Evolutionary conservation across 345 rosid genomes (phyloP).

Genomic region (Corymbia maculata): DNA sequence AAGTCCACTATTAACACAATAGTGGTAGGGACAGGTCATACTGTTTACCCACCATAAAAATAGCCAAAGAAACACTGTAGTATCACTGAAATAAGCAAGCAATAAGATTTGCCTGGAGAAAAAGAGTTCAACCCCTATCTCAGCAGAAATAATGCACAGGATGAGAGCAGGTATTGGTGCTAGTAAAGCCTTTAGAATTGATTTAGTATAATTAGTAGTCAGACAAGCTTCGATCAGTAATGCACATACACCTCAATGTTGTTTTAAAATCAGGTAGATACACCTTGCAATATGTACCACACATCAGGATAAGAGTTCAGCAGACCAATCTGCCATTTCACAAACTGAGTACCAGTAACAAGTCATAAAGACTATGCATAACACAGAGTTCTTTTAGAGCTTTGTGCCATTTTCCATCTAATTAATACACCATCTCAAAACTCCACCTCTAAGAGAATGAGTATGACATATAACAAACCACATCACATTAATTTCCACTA

Average conservation of each 20-base stretch:
- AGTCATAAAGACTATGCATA: not conserved
- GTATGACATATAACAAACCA: not conserved
- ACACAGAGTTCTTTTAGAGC: not conserved
- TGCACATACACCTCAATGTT: not conserved
- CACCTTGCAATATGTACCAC: not conserved
- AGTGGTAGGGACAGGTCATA: conserved; percentile 10
- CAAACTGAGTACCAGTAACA: not conserved
- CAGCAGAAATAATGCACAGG: not conserved
- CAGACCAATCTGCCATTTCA: not conserved
- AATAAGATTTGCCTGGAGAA: not conserved
- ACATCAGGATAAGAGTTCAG: not conserved
- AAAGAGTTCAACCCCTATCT: not conserved
- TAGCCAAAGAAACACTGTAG: not conserved
- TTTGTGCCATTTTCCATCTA: not conserved
- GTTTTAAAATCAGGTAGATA: not conserved
- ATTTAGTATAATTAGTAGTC: not conserved
- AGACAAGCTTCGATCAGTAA: not conserved
- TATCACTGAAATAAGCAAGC: not conserved
- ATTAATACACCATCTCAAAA: not conserved
- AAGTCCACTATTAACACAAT: not conserved
- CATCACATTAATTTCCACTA: not conserved
- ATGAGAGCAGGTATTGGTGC: not conserved
- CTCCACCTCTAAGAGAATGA: not conserved
- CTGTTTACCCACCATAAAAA: conserved; percentile 5
- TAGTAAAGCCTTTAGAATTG: not conserved